phyloP scores from a whole-genome alignment of 2,329 filamentous ascomycete genomes.

The Diaporthe amygdali region DNA sequence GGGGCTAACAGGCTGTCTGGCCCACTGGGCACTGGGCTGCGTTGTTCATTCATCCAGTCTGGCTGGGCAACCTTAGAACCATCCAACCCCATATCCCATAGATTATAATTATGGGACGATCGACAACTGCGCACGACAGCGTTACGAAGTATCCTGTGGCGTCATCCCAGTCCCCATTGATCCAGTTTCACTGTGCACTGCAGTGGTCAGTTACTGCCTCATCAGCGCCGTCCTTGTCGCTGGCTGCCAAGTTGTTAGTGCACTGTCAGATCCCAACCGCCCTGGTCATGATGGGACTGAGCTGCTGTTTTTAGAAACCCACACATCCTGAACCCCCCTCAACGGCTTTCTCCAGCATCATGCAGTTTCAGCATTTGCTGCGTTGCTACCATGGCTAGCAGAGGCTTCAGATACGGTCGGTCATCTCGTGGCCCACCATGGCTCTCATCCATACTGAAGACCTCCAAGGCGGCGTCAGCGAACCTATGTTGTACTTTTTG shows the following conservation, averaged over 20 bases:
- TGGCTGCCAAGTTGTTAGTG: neutral
- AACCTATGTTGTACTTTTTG: neutral
- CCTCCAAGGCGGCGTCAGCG: neutral
- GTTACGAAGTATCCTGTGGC: neutral
- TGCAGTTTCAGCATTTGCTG: neutral
- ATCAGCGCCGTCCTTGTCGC: neutral
- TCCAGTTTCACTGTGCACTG: neutral
- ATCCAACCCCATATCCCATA: neutral
- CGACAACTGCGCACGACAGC: neutral
- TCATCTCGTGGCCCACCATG: neutral
- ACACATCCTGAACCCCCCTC: neutral
- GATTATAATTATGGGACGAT: constrained; percentile 6
- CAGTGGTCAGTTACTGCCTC: neutral
- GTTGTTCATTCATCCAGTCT: neutral
- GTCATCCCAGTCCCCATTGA: neutral
- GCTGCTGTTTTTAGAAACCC: constrained; percentile 15
- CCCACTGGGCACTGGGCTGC: neutral
- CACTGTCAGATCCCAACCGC: neutral
- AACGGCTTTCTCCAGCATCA: constrained; percentile 2
- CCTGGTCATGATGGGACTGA: neutral
- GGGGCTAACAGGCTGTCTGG: neutral
- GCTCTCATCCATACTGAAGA: neutral
- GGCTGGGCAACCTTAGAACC: neutral
- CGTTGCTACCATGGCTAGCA: neutral
- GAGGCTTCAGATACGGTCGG: neutral